Conservation (phyloP, 2,329 filamentous ascomycete genomes). For the Colletotrichum tofieldiae region DNA sequence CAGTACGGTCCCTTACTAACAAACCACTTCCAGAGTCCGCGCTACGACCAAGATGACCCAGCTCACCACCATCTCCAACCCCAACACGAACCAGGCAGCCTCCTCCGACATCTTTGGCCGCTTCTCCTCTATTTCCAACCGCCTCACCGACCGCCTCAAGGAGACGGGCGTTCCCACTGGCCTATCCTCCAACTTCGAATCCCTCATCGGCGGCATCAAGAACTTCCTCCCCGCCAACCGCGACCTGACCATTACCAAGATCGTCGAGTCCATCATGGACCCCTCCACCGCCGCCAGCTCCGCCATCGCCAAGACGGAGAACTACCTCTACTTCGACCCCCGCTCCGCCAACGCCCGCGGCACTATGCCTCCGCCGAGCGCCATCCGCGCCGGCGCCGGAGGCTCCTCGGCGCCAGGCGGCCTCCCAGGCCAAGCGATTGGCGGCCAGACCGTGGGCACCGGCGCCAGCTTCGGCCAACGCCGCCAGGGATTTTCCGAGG, state of each 20-base stretch:
- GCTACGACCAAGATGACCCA: slow-evolving; percentile 98
- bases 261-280: slow-evolving; percentile 98
- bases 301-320: slow-evolving; percentile 95
- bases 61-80: slow-evolving; percentile 90
- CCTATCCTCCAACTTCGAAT: slow-evolving; percentile 87
- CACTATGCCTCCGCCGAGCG: slow-evolving; percentile 86
- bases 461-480: slow-evolving; percentile 91
- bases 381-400: slow-evolving; percentile 64
- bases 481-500: slow-evolving; percentile 89
- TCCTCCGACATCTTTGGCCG: slow-evolving; percentile 91
- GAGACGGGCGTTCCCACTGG: slow-evolving; percentile 84
- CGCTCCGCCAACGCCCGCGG: slow-evolving; percentile 93
- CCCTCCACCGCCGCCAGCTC: slow-evolving; percentile 90
- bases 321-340: slow-evolving; percentile 97
- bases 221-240: slow-evolving; percentile 98
- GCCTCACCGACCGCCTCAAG: slow-evolving; percentile 94
- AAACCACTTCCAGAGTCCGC: slow-evolving; percentile 74
- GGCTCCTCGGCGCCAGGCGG: slow-evolving; percentile 60
- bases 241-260: slow-evolving; percentile 96
- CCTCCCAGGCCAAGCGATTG: slow-evolving; percentile 59
- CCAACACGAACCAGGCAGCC: slow-evolving; percentile 73
- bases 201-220: slow-evolving; percentile 94
- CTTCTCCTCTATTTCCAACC: slow-evolving; percentile 91
- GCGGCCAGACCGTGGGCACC: slow-evolving; percentile 72
- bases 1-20: slow-evolving; percentile 25